phyloP scores from a whole-genome alignment of 106 monocot genomes.

The Dendrobium chrysotoxum region DNA sequence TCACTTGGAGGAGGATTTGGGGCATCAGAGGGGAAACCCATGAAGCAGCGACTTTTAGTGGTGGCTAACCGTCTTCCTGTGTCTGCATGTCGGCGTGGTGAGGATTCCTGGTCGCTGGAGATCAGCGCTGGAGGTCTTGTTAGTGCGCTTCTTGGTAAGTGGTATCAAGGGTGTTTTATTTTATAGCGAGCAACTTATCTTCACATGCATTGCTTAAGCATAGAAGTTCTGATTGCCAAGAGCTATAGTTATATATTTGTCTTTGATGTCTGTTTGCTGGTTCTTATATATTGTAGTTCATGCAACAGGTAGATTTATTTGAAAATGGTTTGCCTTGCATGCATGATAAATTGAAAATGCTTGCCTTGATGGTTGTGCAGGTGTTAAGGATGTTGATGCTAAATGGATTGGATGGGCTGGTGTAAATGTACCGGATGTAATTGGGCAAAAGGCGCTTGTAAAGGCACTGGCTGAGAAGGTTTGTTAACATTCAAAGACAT shows the following conservation, averaged over 20 bases:
- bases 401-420: slow-evolving; percentile 99
- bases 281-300: background rate
- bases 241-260: background rate
- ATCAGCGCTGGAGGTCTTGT: slow-evolving; percentile 94
- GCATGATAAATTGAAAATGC: background rate
- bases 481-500: background rate
- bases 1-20: slow-evolving; percentile 5
- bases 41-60: slow-evolving; percentile 84
- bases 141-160: slow-evolving; percentile 79
- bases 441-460: slow-evolving; percentile 75
- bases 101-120: slow-evolving; percentile 89
- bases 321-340: background rate
- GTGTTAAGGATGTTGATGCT: slow-evolving; percentile 94
- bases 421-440: slow-evolving; percentile 90
- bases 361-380: slow-evolving; percentile 18
- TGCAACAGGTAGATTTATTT: background rate
- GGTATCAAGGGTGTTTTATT: background rate
- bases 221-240: background rate
- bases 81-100: slow-evolving; percentile 75
- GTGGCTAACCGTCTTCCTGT: slow-evolving; percentile 93
- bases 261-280: background rate
- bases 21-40: slow-evolving; percentile 24
- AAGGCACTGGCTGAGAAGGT: slow-evolving; percentile 92
- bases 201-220: background rate
- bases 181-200: background rate